These are phyloP conservation scores for Colletotrichum cereale DNA, from an alignment of 2,329 filamentous ascomycete species.

Conservation along the genomic window DNA sequence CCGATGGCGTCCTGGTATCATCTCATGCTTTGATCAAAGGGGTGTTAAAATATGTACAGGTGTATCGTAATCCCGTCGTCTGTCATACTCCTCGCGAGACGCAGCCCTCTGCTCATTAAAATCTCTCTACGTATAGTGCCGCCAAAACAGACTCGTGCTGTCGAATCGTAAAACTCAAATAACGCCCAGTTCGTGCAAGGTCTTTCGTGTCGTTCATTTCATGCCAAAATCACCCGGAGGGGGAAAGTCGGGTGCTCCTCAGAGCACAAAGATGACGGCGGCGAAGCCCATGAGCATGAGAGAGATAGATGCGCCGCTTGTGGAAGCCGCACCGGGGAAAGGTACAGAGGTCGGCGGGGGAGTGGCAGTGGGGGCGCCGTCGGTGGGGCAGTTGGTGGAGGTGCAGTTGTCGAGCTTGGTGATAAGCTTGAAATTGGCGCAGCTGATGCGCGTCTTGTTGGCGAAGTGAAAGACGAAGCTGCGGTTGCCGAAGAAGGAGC, in stretches of 20 bases:
- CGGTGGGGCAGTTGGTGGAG: constrained; percentile 12
- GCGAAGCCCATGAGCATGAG: constrained; percentile 40
- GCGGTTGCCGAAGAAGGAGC: constrained; percentile 73
- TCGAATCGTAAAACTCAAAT: constrained; percentile 1
- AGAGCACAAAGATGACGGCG: constrained; percentile 44
- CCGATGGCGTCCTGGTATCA: constrained; percentile 33
- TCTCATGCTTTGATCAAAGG: constrained; percentile 15
- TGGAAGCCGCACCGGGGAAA: constrained; percentile 37
- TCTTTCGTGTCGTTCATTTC: neutral
- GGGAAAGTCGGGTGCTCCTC: neutral
- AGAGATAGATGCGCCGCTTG: constrained; percentile 30
- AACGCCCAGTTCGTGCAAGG: neutral
- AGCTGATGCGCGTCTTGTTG: constrained; percentile 74
- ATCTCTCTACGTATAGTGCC: too few species aligned
- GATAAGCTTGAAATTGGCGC: constrained; percentile 68
- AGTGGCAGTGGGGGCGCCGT: neutral
- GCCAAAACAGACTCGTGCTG: neutral
- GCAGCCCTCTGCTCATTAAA: constrained; percentile 16
- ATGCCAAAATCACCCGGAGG: neutral
- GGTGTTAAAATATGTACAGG: constrained; percentile 18
- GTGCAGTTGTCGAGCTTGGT: constrained; percentile 40
- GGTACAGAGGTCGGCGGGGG: constrained; percentile 3
- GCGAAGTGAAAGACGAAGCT: constrained; percentile 74
- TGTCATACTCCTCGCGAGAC: constrained; percentile 18
- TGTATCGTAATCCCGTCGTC: constrained; percentile 1